phyloP scores from a whole-genome alignment of 164 flowering plant genomes.

The Brasenia schreberi region DNA sequence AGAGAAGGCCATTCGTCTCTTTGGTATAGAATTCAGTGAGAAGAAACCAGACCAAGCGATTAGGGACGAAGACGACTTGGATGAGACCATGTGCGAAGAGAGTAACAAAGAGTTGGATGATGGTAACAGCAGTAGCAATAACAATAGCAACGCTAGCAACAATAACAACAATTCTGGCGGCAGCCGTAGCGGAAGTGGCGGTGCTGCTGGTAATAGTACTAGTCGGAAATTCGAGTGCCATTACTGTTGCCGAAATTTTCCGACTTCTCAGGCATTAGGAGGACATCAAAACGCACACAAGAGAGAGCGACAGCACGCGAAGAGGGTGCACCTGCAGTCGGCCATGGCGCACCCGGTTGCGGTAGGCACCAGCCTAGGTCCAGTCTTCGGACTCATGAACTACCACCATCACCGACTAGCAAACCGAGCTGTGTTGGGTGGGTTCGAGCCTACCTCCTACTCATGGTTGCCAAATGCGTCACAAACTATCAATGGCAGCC shows the following conservation, averaged over 20 bases:
- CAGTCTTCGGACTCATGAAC: constrained; percentile 39
- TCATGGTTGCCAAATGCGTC: background rate
- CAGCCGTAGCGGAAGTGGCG: background rate
- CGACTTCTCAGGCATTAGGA: constrained; percentile 89
- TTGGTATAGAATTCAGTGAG: constrained; percentile 63
- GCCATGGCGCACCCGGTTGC: constrained; percentile 32
- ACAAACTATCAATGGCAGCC: constrained; percentile 51
- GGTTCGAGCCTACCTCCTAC: background rate
- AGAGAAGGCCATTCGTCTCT: constrained; percentile 64
- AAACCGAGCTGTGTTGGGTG: background rate
- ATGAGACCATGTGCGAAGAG: background rate
- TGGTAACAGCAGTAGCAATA: background rate
- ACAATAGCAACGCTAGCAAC: background rate
- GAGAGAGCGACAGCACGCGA: constrained; percentile 81
- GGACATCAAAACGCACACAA: constrained; percentile 98
- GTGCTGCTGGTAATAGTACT: background rate
- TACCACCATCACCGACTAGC: constrained; percentile 5
- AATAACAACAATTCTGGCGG: background rate
- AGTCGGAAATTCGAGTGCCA: constrained; percentile 69
- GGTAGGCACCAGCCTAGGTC: constrained; percentile 20
- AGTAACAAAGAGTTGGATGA: background rate
- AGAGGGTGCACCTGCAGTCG: constrained; percentile 72
- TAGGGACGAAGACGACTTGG: background rate
- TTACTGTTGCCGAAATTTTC: constrained; percentile 82
- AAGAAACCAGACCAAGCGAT: background rate